Conservation (phyloP, 1,284 basidiomycete species). For the Amylostereum areolatum region DNA sequence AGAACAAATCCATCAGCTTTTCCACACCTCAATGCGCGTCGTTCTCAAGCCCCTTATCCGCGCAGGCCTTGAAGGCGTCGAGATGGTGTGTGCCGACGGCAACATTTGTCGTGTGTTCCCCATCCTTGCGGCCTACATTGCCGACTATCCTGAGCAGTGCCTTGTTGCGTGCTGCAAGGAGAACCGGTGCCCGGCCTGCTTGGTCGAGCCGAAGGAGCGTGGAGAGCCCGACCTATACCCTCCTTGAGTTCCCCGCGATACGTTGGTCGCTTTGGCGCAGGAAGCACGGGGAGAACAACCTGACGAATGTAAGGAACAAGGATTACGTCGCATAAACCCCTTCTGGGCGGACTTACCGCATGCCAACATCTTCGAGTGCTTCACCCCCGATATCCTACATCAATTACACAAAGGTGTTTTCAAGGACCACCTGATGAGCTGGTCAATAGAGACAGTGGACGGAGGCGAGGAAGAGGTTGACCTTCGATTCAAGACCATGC, state of each 20-base stretch:
- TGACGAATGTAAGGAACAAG: constrained; percentile 4
- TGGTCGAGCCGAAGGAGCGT: not conserved
- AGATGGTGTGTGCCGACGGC: constrained; percentile 20
- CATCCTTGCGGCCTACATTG: constrained; percentile 20
- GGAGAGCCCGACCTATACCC: constrained; percentile 8
- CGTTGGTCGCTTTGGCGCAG: not conserved
- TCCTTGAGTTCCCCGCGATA: not conserved
- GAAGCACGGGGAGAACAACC: constrained; percentile 1
- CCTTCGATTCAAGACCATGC: constrained; percentile 14
- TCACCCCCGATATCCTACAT: constrained; percentile 19
- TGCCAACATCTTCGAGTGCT: constrained; percentile 16
- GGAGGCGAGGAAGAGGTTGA: constrained; percentile 18
- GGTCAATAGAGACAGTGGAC: constrained; percentile 12
- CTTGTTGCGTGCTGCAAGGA: constrained; percentile 17
- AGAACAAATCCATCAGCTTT: constrained; percentile 16
- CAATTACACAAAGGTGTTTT: constrained; percentile 25
- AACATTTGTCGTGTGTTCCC: constrained; percentile 14
- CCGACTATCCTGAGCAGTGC: constrained; percentile 20
- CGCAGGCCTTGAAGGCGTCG: constrained; percentile 16
- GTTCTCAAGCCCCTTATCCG: constrained; percentile 14
- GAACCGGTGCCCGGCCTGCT: constrained; percentile 17
- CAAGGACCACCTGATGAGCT: constrained; percentile 23
- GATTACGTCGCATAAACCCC: constrained; percentile 10
- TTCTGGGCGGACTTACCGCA: constrained; percentile 21
- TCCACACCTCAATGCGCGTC: constrained; percentile 22